Evolutionary conservation across 345 rosid genomes (phyloP).

Genomic region (Rhodamnia rubescens): DNA sequence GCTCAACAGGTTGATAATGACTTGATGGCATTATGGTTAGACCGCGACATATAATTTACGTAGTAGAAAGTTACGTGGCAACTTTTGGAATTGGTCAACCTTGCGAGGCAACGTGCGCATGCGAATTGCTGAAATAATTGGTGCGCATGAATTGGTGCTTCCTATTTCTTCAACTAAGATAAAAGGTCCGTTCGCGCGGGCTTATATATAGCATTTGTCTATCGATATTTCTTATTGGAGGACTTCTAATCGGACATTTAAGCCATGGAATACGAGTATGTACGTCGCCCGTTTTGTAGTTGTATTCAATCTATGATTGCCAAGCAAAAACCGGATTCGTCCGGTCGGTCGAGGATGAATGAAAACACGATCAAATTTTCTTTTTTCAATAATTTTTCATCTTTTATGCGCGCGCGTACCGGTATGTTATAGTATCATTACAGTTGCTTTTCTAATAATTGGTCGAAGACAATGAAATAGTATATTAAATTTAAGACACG

Average conservation of each 20-base stretch:
- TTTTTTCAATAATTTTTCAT: not conserved
- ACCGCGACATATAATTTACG: not conserved
- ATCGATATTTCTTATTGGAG: not conserved
- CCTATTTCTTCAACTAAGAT: not conserved
- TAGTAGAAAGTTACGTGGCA: not conserved
- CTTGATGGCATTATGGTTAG: not conserved
- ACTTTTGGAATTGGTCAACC: not conserved
- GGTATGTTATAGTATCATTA: too few species aligned
- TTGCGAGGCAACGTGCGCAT: not conserved
- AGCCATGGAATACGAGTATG: not conserved
- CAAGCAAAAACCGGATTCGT: too few species aligned
- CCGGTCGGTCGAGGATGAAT: not conserved
- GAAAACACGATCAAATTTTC: not conserved
- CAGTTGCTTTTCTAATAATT: not conserved
- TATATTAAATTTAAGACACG: not conserved
- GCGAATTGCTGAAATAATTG: not conserved
- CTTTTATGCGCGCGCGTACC: not conserved
- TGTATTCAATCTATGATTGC: not conserved
- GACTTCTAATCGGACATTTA: not conserved
- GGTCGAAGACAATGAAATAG: not conserved
- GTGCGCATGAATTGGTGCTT: not conserved
- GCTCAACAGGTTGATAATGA: not conserved
- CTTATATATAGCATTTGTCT: not conserved
- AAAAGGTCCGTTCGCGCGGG: not conserved
- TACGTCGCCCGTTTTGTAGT: not conserved